A percentile compares a stretch with the other conserved stretches of the same genome.
Conservation (phyloP, 2,329 filamentous ascomycete genomes). For the Nannizziopsis barbatae region DNA sequence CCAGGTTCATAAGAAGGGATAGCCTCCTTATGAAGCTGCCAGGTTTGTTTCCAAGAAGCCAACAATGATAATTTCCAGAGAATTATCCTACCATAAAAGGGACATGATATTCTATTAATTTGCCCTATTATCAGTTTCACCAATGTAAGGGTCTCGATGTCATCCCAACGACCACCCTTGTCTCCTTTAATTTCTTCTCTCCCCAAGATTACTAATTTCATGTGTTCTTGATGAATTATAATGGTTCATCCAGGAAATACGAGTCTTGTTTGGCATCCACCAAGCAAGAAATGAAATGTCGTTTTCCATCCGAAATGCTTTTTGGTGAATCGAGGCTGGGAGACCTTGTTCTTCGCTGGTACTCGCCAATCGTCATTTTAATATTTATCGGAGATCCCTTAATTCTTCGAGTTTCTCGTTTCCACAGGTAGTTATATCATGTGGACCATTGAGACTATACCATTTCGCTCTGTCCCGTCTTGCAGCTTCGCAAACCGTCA, state of each 20-base stretch:
- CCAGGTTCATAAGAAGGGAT: too few relatives aligned
- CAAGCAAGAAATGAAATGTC: neutral
- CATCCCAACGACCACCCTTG: slow-evolving; percentile 3
- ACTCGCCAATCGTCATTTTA: neutral
- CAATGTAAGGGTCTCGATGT: slow-evolving; percentile 10
- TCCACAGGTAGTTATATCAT: too few relatives aligned
- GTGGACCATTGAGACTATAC: too few relatives aligned
- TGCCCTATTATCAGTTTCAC: slow-evolving; percentile 11
- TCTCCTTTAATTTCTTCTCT: slow-evolving; percentile 9
- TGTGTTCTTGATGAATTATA: slow-evolving; percentile 1
- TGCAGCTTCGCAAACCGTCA: too few relatives aligned
- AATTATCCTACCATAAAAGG: neutral
- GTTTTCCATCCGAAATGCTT: too few relatives aligned
- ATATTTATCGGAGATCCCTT: too few relatives aligned
- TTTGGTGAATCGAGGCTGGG: too few relatives aligned
- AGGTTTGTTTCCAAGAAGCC: neutral
- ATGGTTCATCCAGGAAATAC: slow-evolving; percentile 1
- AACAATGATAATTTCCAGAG: neutral
- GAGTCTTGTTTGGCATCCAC: slow-evolving; percentile 10
- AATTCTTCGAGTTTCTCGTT: too few relatives aligned
- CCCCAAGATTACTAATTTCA: slow-evolving; percentile 1
- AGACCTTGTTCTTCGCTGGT: slow-evolving; percentile 4
- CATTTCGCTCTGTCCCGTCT: too few relatives aligned
- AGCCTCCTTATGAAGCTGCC: too few relatives aligned
- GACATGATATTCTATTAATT: neutral